Evolutionary conservation across 2,329 filamentous ascomycete genomes (phyloP).

Genomic region (Colletotrichum siamense): DNA sequence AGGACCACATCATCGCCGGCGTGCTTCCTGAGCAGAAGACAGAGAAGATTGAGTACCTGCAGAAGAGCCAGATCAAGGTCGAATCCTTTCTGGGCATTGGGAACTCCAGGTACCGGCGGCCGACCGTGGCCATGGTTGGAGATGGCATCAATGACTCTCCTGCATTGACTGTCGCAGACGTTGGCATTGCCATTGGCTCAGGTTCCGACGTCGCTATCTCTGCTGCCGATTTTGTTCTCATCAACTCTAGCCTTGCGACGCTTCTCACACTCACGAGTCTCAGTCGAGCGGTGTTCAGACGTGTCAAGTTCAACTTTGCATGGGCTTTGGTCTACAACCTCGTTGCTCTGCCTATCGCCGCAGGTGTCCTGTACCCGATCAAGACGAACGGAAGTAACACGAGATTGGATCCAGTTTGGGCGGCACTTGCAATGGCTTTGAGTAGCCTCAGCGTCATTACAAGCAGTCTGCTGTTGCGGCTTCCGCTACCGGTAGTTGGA

Average conservation of each 20-base stretch:
- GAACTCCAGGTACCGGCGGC: slow-evolving; percentile 39
- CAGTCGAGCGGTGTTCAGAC: slow-evolving; percentile 73
- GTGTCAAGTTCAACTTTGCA: slow-evolving; percentile 84
- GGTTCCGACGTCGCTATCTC: slow-evolving; percentile 86
- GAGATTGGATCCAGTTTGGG: slow-evolving; percentile 81
- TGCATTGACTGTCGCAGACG: slow-evolving; percentile 80
- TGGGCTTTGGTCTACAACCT: slow-evolving; percentile 88
- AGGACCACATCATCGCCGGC: slow-evolving; percentile 80
- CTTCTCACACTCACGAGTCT: slow-evolving; percentile 79
- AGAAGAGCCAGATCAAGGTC: slow-evolving; percentile 41
- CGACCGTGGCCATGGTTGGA: slow-evolving; percentile 80
- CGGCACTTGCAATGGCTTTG: slow-evolving; percentile 87
- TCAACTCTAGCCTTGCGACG: slow-evolving; percentile 71
- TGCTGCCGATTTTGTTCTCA: slow-evolving; percentile 81
- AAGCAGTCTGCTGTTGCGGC: slow-evolving; percentile 77
- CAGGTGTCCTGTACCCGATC: slow-evolving; percentile 75
- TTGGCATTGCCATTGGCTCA: slow-evolving; percentile 83
- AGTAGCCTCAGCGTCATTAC: slow-evolving; percentile 89
- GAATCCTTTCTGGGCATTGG: not conserved
- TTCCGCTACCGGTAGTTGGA: not conserved
- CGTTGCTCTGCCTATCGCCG: slow-evolving; percentile 79
- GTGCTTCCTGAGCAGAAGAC: slow-evolving; percentile 87
- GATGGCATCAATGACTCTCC: slow-evolving; percentile 92
- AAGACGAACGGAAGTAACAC: slow-evolving; percentile 58
- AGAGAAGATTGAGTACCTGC: slow-evolving; percentile 70